These are phyloP conservation scores for Calonectria pauciramosa DNA, from an alignment of 2,329 filamentous ascomycete species.

Conservation along the genomic window DNA sequence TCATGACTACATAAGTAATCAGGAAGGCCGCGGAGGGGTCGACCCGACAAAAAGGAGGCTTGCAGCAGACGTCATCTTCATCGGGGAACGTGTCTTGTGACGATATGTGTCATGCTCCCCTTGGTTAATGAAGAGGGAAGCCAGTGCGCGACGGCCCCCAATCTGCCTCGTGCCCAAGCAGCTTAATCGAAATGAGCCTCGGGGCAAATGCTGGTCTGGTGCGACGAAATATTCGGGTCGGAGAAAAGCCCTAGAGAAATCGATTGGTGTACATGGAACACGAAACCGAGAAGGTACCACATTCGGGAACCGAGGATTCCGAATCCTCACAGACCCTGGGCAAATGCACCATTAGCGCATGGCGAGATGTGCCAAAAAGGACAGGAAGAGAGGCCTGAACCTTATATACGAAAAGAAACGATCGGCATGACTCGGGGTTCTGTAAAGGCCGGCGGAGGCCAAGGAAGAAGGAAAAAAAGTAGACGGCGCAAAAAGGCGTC, in stretches of 20 bases:
- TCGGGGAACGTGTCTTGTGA: slow-evolving; percentile 14
- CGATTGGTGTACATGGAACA: slow-evolving; percentile 13
- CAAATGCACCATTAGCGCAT: neutral
- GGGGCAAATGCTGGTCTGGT: neutral
- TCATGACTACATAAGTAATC: slow-evolving; percentile 8
- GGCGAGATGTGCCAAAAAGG: neutral
- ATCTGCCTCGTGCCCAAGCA: neutral
- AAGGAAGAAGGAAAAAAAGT: neutral
- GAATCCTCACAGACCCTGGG: neutral
- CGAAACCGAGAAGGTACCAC: slow-evolving; percentile 18
- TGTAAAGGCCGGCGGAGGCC: neutral
- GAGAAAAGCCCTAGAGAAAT: neutral
- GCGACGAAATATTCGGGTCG: slow-evolving; percentile 19
- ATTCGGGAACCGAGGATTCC: slow-evolving; percentile 14
- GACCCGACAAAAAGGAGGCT: neutral
- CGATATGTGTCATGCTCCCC: neutral
- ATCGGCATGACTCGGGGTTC: neutral
- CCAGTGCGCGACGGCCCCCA: neutral
- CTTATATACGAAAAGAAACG: slow-evolving; percentile 15
- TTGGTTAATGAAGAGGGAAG: neutral
- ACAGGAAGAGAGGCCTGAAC: slow-evolving; percentile 6
- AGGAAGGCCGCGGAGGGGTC: neutral
- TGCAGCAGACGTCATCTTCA: slow-evolving; percentile 1
- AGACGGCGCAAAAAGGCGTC: slow-evolving; percentile 22
- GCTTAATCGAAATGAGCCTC: slow-evolving; percentile 8